phyloP scores from a whole-genome alignment of 768 basidiomycete species.

The Phallus indusiatus region DNA sequence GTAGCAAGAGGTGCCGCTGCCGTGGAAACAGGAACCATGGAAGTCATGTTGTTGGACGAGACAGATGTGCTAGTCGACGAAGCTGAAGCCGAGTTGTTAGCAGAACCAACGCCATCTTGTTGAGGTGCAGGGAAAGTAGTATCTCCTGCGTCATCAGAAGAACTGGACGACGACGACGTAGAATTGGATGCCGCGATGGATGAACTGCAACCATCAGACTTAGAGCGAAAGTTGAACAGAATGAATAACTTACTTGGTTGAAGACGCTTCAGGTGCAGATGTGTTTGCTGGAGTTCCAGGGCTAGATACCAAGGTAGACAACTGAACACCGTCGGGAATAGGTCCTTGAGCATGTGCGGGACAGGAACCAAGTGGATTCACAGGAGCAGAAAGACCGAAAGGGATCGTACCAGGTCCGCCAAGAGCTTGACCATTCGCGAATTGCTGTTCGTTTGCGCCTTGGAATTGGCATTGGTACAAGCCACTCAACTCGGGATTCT shows the following conservation, averaged over 20 bases:
- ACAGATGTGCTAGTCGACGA: too few species aligned
- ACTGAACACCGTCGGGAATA: conserved; percentile 40
- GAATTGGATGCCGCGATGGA: conserved; percentile 13
- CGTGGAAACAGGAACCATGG: conserved; percentile 1
- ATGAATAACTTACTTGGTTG: background rate
- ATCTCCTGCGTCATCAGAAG: background rate
- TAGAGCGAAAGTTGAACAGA: background rate
- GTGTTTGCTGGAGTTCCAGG: conserved; percentile 20
- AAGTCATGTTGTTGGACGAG: background rate
- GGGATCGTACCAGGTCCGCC: conserved; percentile 45
- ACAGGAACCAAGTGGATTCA: conserved; percentile 42
- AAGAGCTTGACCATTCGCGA: conserved; percentile 33
- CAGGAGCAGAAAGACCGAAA: conserved; percentile 30
- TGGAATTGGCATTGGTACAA: conserved; percentile 52
- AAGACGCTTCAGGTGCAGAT: background rate
- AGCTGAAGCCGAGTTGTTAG: too few species aligned
- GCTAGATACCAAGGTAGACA: conserved; percentile 25
- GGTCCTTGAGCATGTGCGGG: conserved; percentile 38
- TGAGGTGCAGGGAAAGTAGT: background rate
- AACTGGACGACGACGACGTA: conserved; percentile 1
- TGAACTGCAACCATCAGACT: conserved; percentile 1
- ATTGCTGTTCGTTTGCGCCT: conserved; percentile 33
- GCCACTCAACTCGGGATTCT: conserved; percentile 42
- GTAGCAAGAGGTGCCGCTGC: conserved; percentile 15
- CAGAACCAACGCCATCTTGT: background rate